Evolutionary conservation across 2,329 filamentous ascomycete species (phyloP).

Genomic region (Colletotrichum orbiculare): DNA sequence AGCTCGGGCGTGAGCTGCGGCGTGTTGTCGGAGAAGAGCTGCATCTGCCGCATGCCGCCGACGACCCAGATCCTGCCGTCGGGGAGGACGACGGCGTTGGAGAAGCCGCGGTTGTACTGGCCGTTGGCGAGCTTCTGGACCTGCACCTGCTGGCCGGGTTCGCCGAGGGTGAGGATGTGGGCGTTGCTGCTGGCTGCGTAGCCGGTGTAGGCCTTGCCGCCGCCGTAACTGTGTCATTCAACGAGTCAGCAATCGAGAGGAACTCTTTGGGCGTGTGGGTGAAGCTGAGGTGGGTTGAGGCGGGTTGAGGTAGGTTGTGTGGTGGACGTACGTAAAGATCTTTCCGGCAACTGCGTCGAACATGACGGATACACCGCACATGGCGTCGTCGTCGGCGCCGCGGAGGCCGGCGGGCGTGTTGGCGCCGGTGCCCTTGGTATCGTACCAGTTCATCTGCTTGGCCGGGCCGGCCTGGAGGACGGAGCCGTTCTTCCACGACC

Average conservation of each 20-base stretch:
- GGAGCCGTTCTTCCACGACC: constrained; percentile 55
- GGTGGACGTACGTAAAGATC: constrained; percentile 54
- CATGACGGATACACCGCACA: constrained; percentile 68
- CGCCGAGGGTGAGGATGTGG: constrained; percentile 60
- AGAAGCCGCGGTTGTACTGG: constrained; percentile 52
- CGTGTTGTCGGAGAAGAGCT: constrained; percentile 57
- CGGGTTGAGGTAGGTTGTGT: neutral
- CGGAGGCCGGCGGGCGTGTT: constrained; percentile 55
- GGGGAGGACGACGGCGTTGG: constrained; percentile 58
- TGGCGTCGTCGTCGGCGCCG: constrained; percentile 56
- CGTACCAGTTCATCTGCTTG: constrained; percentile 67
- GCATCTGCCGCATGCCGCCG: constrained; percentile 55
- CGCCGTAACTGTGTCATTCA: constrained; percentile 50
- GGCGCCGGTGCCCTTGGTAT: constrained; percentile 54
- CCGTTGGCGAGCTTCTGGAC: constrained; percentile 8
- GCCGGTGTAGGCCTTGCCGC: constrained; percentile 56
- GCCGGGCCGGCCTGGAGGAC: constrained; percentile 67
- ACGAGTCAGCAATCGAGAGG: neutral
- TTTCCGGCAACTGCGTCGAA: constrained; percentile 69
- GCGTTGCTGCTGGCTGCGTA: constrained; percentile 55
- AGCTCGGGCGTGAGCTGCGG: constrained; percentile 56
- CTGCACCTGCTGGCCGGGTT: constrained; percentile 35
- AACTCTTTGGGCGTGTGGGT: too few relatives aligned
- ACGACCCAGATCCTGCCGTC: constrained; percentile 58
- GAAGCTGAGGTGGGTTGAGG: too few relatives aligned